Percentiles rank a stretch among this genome's conserved stretches.
These are phyloP conservation scores for Vanrija humicola DNA, from an alignment of 1,284 basidiomycete genomes.

Conservation along the genomic window DNA sequence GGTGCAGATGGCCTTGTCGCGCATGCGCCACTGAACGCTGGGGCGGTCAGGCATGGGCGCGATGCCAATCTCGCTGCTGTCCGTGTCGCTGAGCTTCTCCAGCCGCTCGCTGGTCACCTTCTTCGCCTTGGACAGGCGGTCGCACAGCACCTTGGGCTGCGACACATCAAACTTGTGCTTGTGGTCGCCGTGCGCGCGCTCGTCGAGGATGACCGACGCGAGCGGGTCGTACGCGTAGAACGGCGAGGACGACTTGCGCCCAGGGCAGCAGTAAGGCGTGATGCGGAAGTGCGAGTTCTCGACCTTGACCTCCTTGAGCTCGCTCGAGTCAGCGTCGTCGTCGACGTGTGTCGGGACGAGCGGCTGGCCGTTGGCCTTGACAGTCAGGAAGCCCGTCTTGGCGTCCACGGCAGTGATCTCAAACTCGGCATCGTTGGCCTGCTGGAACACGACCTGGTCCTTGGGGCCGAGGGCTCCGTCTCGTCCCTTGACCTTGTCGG, in stretches of 20 bases:
- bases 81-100: conserved; percentile 3
- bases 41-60: conserved; percentile 8
- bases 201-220: conserved; percentile 21
- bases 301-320: neutral
- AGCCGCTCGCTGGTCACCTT: conserved; percentile 12
- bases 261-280: conserved; percentile 30
- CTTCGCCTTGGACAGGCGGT: conserved; percentile 12
- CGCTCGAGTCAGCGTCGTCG: neutral
- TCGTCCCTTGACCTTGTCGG: neutral
- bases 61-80: neutral
- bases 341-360: no score
- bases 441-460: neutral
- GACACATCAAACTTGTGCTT: conserved; percentile 21
- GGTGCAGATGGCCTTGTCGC: conserved; percentile 19
- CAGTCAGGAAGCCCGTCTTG: conserved; percentile 7
- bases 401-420: conserved; percentile 4
- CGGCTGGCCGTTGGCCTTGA: neutral
- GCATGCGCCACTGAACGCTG: conserved; percentile 17
- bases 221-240: conserved; percentile 33
- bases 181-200: conserved; percentile 5
- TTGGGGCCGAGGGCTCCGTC: neutral
- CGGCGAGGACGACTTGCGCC: conserved; percentile 26
- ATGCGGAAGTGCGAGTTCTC: conserved; percentile 13
- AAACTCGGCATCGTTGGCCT: neutral
- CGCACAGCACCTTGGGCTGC: conserved; percentile 19